Percentiles rank a stretch among this genome's conserved stretches.
phyloP scores from a whole-genome alignment of 2,329 filamentous ascomycete genomes.

The Trichoderma asperellum region DNA sequence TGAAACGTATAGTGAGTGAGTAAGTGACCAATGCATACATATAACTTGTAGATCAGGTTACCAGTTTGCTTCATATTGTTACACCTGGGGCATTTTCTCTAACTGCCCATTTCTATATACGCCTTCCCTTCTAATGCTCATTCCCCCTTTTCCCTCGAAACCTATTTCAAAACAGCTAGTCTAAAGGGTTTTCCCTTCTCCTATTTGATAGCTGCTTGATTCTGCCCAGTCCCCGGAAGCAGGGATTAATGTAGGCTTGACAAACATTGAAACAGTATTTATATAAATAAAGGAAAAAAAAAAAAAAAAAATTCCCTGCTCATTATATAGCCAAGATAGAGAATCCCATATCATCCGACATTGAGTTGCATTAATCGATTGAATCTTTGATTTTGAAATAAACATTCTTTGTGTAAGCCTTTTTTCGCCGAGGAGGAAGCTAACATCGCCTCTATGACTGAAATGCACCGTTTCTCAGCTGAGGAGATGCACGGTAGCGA shows the following conservation, averaged over 20 bases:
- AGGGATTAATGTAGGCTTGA: neutral
- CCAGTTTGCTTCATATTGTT: neutral
- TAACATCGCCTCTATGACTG: neutral
- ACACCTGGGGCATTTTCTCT: neutral
- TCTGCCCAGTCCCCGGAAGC: neutral
- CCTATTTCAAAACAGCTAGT: neutral
- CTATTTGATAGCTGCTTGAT: neutral
- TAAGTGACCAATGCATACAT: neutral
- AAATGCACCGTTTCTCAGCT: slow-evolving; percentile 30
- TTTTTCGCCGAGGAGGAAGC: neutral
- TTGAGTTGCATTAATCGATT: neutral
- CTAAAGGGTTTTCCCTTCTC: neutral
- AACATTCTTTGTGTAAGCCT: neutral
- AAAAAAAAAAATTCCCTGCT: neutral
- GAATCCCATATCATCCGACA: neutral
- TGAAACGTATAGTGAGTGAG: neutral
- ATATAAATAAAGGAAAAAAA: neutral
- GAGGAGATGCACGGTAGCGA: slow-evolving; percentile 34
- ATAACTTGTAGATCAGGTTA: neutral
- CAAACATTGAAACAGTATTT: neutral
- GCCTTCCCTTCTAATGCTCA: neutral
- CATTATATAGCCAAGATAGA: neutral
- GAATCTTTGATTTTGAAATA: neutral
- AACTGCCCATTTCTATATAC: slow-evolving; percentile 6
- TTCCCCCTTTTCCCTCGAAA: neutral